These are phyloP conservation scores for Populus hybrid DNA, from an alignment of 441 rosid species.

Conservation along the genomic window DNA sequence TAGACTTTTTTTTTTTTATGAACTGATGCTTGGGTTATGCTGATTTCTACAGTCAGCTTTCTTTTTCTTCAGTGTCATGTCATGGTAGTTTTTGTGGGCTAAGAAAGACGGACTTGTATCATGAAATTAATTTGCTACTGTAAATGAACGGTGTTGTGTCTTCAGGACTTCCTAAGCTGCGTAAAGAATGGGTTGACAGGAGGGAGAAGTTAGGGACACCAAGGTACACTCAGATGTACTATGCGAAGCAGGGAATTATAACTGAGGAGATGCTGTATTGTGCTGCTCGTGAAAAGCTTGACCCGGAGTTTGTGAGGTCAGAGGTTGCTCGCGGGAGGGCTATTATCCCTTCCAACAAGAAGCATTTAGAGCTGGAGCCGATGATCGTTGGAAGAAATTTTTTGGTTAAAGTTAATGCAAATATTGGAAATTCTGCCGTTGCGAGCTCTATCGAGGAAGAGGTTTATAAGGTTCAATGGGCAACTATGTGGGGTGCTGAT, in stretches of 20 bases:
- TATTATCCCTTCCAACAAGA: too few species aligned
- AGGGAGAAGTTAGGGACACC: conserved; percentile 76
- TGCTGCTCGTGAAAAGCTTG: conserved; percentile 88
- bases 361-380: conserved; percentile 95
- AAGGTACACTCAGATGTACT: conserved; percentile 96
- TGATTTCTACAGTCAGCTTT: background rate
- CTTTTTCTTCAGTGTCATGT: background rate
- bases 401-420: conserved; percentile 95
- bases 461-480: conserved; percentile 98
- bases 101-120: background rate
- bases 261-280: conserved; percentile 95
- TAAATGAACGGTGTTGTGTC: conserved; percentile 10
- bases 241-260: conserved; percentile 91
- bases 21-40: background rate
- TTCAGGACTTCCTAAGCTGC: conserved; percentile 87
- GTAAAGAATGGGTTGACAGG: conserved; percentile 84
- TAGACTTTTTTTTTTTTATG: background rate
- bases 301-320: conserved; percentile 93
- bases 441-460: conserved; percentile 98
- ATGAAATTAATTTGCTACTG: background rate
- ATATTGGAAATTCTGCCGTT: conserved; percentile 93
- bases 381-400: conserved; percentile 92
- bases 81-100: background rate
- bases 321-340: too few species aligned
- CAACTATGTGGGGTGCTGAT: conserved; percentile 99